Base-by-base conservation (phyloP, 2,329 filamentous ascomycete genomes). In the Fusarium sororula region DNA sequence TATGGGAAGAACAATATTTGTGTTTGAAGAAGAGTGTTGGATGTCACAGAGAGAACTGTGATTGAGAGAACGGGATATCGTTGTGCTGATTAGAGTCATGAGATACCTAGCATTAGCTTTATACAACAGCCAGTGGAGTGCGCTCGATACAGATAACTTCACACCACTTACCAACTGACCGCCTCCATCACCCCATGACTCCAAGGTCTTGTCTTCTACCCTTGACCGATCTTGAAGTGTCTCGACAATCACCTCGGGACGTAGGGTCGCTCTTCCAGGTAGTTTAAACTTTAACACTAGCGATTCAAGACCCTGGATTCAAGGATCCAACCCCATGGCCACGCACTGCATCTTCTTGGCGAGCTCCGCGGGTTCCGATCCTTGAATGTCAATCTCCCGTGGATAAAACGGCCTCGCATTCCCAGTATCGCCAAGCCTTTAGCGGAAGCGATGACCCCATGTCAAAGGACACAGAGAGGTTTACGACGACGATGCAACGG, bases 1-100 rank as follows among this genome's bases (percentile, higher is more conserved):
- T n/a, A 20, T 8, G 8, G 20, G n/a, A 26, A 30, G 2, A 13
- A 17, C 9, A 9, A 22, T 0, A 0, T 15, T 9, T 38, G 0
- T 22, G 5, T 22, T 17, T 9, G 32, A 9, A 26, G 50, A 38
- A 26, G 22, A 26, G 7, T 26, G 12, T 4, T 37, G 17, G 2
- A 15, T 53, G 7, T 3, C 6, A 26, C 3, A 26, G n/a, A 7
- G 13, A 26, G 13, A 18, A 7, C 13, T 8, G 18, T n/a, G 47
- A 18, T 18, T 24, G 28, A 51, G 15, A 24, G 6, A 14, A 10
- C 3, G 22, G 6, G 2, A 20, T 18, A 2, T 18, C 2, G 3
- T 24, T 24, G 7, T 51, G 15, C 8, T 11, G 30, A 14, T 35
- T 14, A 35, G 30, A 51, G 22, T 24, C 30, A 51, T 35, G 48